Evolutionary conservation across 1,284 basidiomycete species (phyloP), one percentile per base, ranked within the genome.

Genomic region (Testicularia cyperi): DNA sequence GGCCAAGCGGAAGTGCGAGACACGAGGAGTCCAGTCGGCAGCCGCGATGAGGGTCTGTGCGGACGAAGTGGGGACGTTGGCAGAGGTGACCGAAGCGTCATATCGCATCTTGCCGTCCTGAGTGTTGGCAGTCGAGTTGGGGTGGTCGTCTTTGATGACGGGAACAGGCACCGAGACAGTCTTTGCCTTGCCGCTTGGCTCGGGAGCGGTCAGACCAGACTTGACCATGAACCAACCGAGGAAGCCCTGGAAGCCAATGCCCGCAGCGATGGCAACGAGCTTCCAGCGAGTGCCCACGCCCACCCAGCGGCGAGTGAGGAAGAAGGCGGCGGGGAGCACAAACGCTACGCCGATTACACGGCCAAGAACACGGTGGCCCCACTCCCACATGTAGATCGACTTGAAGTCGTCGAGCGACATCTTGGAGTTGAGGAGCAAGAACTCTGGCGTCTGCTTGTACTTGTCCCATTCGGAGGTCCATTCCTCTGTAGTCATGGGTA

Each of bases 141-240:
- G 42, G 19, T 42, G 40, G 23, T 42, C 40, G 19, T 33, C 34
- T 12, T 44, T 38, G 9, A 38, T 44, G 20, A 13, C 23, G 5
- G 52, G 41, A 23, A 47, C 42, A 12, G 49, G 33, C 12, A 41
- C 33, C 29, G 27, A 12, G 2, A 43, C 53, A 26, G 34, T 52
- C 44, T 43, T 62, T 10, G 23, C 49, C 41, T 28, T 49, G 15
- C 37, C 62, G 26, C 37, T 53, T 12, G 32, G 39, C 23, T 44
- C 37, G 5, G 70, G 70, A 4, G 38, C 54, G 12, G 49, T 88
- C 10, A 99, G 81, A 1, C 95, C 95, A 9, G 90, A 94, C 75
- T 95, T 89, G 54, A 99, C 95, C 95, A 99, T 99, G 81, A 95
- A 95, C 95, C 95, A 99, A 21, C 95, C 95, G 16, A 99, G 82